Percentiles rank a stretch among this genome's conserved stretches.
Evolutionary conservation across 2,329 filamentous ascomycete genomes (phyloP).

Genomic region (Fusarium foetens): DNA sequence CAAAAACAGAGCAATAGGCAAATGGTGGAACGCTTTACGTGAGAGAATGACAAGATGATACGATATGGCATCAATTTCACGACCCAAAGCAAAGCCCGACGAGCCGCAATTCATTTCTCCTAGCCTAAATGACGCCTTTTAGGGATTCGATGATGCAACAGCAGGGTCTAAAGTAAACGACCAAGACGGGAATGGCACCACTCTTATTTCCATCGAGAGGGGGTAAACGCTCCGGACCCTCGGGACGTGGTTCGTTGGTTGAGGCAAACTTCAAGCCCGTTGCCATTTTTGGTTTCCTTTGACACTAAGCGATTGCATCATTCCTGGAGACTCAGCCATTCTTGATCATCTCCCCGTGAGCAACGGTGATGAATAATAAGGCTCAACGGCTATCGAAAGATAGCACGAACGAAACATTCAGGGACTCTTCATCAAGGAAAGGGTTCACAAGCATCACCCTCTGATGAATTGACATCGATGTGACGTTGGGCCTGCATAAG

Average conservation of each 20-base stretch:
- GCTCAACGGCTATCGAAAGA: neutral
- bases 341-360: slow-evolving; percentile 17
- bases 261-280: neutral
- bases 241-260: slow-evolving; percentile 2
- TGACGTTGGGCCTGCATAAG: slow-evolving; percentile 2
- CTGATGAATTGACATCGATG: neutral
- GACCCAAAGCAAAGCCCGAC: slow-evolving; percentile 1
- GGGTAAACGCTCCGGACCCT: slow-evolving; percentile 9
- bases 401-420: neutral
- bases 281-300: neutral
- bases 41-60: neutral
- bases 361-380: neutral
- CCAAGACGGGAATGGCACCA: slow-evolving; percentile 13
- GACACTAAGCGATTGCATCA: slow-evolving; percentile 11
- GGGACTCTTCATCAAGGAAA: neutral
- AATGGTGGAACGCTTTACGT: neutral
- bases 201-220: slow-evolving; percentile 4
- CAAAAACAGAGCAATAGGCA: neutral
- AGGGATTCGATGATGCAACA: slow-evolving; percentile 33
- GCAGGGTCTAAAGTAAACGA: slow-evolving; percentile 1
- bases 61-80: neutral
- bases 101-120: slow-evolving; percentile 21
- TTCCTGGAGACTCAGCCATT: neutral
- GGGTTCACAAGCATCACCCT: neutral
- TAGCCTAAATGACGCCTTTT: slow-evolving; percentile 36